A percentile compares a stretch with the other conserved stretches of the same genome.
Conservation (phyloP, 768 basidiomycete species). For the Multifurca ochricompacta region DNA sequence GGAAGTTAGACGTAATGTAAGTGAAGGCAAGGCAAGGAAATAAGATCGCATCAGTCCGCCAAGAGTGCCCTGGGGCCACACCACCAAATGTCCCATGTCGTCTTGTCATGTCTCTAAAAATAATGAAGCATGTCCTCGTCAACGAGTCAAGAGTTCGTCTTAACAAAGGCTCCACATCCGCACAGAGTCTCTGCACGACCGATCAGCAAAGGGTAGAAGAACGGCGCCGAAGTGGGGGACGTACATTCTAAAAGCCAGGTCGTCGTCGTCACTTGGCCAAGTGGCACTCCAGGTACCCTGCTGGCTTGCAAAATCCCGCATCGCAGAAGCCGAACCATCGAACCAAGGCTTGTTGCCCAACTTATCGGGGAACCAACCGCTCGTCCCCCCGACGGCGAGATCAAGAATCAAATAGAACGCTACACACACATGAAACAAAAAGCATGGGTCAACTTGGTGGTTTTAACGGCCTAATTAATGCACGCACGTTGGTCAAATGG, state of each 20-base stretch:
- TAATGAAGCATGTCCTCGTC: not conserved
- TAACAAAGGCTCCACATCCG: slow-evolving; percentile 31
- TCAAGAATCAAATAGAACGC: slow-evolving; percentile 79
- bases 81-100: too few relatives aligned
- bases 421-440: slow-evolving; percentile 25
- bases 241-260: slow-evolving; percentile 64
- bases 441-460: not conserved
- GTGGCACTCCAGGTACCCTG: slow-evolving; percentile 64
- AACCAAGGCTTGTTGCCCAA: slow-evolving; percentile 65
- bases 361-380: slow-evolving; percentile 54
- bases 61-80: too few relatives aligned
- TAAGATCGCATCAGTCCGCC: not conserved
- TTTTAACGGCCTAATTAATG: not conserved
- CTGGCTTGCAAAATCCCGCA: slow-evolving; percentile 57
- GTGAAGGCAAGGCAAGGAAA: not conserved
- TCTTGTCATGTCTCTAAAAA: not conserved
- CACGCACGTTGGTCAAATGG: slow-evolving; percentile 47
- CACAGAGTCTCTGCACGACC: slow-evolving; percentile 27
- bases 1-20: not conserved
- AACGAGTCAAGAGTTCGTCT: not conserved
- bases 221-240: slow-evolving; percentile 13
- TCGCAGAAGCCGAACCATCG: slow-evolving; percentile 53
- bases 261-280: slow-evolving; percentile 58
- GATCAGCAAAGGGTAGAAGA: not conserved
- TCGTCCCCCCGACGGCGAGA: slow-evolving; percentile 75